A percentile compares a stretch with the other conserved stretches of the same genome.
Evolutionary conservation across 1,139 yeast genomes (phyloP).

Genomic region (Candida dubliniensis): DNA sequence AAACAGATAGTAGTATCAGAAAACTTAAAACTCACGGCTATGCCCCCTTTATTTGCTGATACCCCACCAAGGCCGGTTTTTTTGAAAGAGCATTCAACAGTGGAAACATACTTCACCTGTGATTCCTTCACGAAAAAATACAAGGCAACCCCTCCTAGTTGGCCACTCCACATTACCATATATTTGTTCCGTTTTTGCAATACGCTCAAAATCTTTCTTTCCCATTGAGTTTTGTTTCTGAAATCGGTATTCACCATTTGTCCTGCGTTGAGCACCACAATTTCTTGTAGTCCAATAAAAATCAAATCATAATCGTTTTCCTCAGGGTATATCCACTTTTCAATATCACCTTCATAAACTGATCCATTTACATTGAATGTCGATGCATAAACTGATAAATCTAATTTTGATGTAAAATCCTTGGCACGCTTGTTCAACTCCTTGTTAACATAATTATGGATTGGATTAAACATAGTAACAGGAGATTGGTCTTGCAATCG

Average conservation of each 20-base stretch:
- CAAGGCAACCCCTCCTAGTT: constrained; percentile 88
- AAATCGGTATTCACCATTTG: constrained; percentile 85
- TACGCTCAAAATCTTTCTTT: constrained; percentile 56
- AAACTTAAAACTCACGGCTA: constrained; percentile 77
- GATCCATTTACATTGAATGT: constrained; percentile 74
- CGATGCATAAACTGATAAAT: constrained; percentile 57
- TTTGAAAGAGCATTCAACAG: constrained; percentile 74
- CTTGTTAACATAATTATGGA: constrained; percentile 64
- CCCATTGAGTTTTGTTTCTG: constrained; percentile 76
- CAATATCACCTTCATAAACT: constrained; percentile 50
- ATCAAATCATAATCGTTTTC: constrained; percentile 57
- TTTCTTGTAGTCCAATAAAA: constrained; percentile 86
- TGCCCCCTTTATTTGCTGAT: constrained; percentile 95
- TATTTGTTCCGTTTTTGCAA: constrained; percentile 55
- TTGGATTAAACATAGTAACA: constrained; percentile 62
- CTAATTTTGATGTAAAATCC: constrained; percentile 52
- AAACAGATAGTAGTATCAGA: constrained; percentile 76
- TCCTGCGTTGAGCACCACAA: constrained; percentile 87
- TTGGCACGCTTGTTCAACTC: constrained; percentile 50
- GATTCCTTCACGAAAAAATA: constrained; percentile 64
- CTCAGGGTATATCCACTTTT: constrained; percentile 58
- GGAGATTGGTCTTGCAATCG: constrained; percentile 47
- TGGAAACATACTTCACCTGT: constrained; percentile 51
- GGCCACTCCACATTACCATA: constrained; percentile 78
- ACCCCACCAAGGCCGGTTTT: constrained; percentile 95